Conservation (phyloP, 2,329 filamentous ascomycete genomes). For the Aspergillus novofumigatus region DNA sequence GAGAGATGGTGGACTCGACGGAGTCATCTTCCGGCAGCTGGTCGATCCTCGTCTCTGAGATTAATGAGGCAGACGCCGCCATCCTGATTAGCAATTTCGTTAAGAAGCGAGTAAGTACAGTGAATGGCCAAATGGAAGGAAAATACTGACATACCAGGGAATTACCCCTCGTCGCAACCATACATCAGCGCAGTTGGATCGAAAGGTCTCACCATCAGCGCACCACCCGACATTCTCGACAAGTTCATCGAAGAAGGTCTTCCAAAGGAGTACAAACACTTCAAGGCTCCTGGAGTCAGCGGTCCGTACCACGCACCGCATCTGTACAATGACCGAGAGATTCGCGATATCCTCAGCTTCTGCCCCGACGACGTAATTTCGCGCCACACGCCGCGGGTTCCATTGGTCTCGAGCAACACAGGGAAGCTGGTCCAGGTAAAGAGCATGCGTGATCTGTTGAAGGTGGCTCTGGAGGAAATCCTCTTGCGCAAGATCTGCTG, state of each 20-base stretch:
- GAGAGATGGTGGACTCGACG: slow-evolving; percentile 32
- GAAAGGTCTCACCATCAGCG: slow-evolving; percentile 58
- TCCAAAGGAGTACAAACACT: slow-evolving; percentile 48
- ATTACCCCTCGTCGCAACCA: slow-evolving; percentile 50
- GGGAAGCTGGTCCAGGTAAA: slow-evolving; percentile 27
- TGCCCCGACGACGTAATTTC: slow-evolving; percentile 28
- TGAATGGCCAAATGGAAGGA: background rate
- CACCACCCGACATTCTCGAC: slow-evolving; percentile 52
- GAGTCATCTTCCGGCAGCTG: slow-evolving; percentile 31
- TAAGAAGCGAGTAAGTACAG: slow-evolving; percentile 20
- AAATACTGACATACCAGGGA: slow-evolving; percentile 19
- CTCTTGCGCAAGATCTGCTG: slow-evolving; percentile 37
- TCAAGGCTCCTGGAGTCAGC: slow-evolving; percentile 50
- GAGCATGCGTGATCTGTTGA: slow-evolving; percentile 31
- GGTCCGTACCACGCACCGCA: slow-evolving; percentile 58
- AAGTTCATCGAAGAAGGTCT: slow-evolving; percentile 49
- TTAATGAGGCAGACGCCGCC: slow-evolving; percentile 29
- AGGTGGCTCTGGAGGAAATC: slow-evolving; percentile 34
- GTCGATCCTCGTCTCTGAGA: slow-evolving; percentile 39
- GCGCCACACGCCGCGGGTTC: slow-evolving; percentile 26
- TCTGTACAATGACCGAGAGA: slow-evolving; percentile 48
- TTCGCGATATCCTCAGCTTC: slow-evolving; percentile 47
- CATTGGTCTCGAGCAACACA: slow-evolving; percentile 37
- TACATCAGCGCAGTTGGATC: slow-evolving; percentile 58
- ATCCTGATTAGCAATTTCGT: slow-evolving; percentile 22